Base-by-base conservation (phyloP, 2,329 filamentous ascomycete species). In the Ascochyta rabiei region DNA sequence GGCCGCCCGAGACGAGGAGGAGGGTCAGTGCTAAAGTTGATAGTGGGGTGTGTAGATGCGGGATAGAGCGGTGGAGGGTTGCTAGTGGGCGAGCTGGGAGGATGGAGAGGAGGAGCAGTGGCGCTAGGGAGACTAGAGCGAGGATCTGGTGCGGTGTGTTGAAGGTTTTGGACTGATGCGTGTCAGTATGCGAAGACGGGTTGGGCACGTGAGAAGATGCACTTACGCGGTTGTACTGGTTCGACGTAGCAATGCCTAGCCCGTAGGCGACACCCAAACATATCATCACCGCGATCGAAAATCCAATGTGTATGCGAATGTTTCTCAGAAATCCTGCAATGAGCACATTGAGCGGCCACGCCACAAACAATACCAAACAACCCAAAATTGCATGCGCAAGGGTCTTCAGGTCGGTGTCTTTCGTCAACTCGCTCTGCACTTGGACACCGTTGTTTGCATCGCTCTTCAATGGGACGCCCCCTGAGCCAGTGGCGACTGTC, bases 81-180 rank as follows among this genome's bases (percentile, higher is more conserved):
- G 78, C 41, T 58, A 69, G 39, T 7, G 57, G 60, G 6, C 43
- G 61, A 13, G 64, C 26, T 12, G 70, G 67, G 18, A 73, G 67
- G 35, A 69, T 5, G 24, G 60, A 52, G 3, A 66, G 49, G 6
- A 71, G 51, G 13, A 71, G 51, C 42, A 72, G 61, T 5, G 70
- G 70, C n/a, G 63, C 41, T n/a, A 75, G 53, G 82, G 93, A 41
- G 34, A 79, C 41, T 38, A 81, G 73, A 21, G 80, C 79, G 48
- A 81, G 53, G 59, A 81, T 74, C 57, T 82, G 80, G 64, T 82
- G 80, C 3, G 75, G 65, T 8, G 79, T 74, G 56, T 61, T 73
- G 71, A 76, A 80, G 50, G 64, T 48, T 53, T 76, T 76, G 35
- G 76, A 78, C 72, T 80, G 21, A 2, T 28, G 62, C 61, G 41